Base-by-base conservation (phyloP, 345 rosid species). In the Eucalyptus sp. region DNA sequence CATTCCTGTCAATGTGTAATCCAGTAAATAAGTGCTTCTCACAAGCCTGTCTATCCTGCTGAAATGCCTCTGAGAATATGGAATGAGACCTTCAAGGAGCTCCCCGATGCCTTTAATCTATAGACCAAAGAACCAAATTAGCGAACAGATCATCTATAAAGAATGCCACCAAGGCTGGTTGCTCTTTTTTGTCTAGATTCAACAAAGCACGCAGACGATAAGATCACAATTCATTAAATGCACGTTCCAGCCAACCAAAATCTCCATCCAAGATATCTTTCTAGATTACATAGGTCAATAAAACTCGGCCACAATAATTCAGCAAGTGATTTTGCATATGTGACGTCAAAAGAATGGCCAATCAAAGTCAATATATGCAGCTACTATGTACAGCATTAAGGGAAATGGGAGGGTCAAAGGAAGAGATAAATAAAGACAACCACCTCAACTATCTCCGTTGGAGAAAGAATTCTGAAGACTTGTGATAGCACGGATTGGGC, bases 21-120 rank as follows among this genome's bases (percentile, higher is more conserved):
- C 99, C 92, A 98, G 90, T 94, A 97, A 91, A 92, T 93, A 96
- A 50, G 98, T 96, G 94, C 98, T 97, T 91, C 99, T 94, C 16
- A 94, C 95, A 48, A 95, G 96, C 89, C 99, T 94, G 90, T 98
- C 99, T 76, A 98, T 90, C 93, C 99, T 95, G 92, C 90, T 93
- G 92, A 94, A 97, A 92, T 98, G 99, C 92, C 99, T 95, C 91
- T 95, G 97, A 15, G 98, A 93, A 94, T 97, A 98, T 51, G 98
- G 99, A 80, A 95, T 95, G 22, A 96, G 93, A 86, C 97, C 99
- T 92, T 98, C 99, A 48, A 97, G 95, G 68, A 97, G 92, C 90
- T 98, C 98, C 24, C 93, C 92, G n/a, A 98, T 92, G 86, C 99
- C 99, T 92, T 90, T 96, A 33, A 95, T 93, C 99, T 96, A 76